Evolutionary conservation across 2,329 filamentous ascomycete species (phyloP).

Genomic region (Blastomyces emzantsi): DNA sequence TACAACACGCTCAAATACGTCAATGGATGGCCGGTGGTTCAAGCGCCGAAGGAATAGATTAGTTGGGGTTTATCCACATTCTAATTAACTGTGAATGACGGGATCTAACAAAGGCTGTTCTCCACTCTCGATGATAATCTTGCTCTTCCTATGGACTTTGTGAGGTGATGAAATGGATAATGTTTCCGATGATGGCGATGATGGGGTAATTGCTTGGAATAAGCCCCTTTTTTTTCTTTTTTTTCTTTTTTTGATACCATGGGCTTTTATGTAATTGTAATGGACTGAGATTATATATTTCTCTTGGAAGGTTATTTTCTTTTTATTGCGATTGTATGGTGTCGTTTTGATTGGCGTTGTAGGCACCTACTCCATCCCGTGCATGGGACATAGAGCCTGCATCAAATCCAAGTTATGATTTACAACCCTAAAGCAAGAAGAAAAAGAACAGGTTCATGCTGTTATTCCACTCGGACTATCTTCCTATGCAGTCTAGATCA

Average conservation of each 20-base stretch:
- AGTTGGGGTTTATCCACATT: not conserved
- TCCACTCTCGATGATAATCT: not conserved
- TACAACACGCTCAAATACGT: conserved; percentile 32
- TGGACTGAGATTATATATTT: not conserved
- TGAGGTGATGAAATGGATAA: not conserved
- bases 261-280: not conserved
- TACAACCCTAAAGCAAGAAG: not conserved
- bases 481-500: not conserved
- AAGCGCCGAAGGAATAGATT: not conserved
- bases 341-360: not conserved
- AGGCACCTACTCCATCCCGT: not conserved
- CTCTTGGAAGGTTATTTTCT: not conserved
- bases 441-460: not conserved
- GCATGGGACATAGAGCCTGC: not conserved
- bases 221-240: too few species aligned
- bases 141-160: not conserved
- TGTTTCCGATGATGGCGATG: not conserved
- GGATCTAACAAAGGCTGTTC: not conserved
- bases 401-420: not conserved
- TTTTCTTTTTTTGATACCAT: too few species aligned
- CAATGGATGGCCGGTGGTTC: conserved; percentile 30
- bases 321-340: not conserved
- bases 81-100: not conserved
- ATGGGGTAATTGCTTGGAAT: too few species aligned
- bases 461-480: not conserved